Conservation (phyloP, 345 rosid species). For the Rhodamnia rubescens region DNA sequence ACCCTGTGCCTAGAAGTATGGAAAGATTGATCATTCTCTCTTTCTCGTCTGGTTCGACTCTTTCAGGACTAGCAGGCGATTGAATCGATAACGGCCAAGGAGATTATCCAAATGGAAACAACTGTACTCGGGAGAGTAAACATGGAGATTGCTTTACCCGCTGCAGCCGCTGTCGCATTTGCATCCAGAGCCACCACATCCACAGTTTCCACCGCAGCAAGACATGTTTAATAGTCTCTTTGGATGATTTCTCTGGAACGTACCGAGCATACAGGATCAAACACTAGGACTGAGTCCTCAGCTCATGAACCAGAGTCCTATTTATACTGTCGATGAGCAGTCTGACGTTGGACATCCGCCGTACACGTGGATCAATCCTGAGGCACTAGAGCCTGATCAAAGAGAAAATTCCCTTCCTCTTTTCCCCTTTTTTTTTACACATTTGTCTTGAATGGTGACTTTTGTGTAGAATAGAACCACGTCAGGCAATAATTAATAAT, state of each 20-base stretch:
- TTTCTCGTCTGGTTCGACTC: not conserved
- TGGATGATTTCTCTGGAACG: not conserved
- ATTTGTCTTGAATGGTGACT: not conserved
- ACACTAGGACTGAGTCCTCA: not conserved
- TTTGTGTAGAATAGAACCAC: not conserved
- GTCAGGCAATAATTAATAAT: not conserved
- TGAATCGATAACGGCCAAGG: not conserved
- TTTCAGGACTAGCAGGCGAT: not conserved
- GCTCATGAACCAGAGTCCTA: not conserved
- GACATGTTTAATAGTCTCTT: constrained; percentile 26
- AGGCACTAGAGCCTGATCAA: not conserved
- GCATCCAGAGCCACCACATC: constrained; percentile 48
- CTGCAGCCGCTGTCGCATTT: constrained; percentile 32
- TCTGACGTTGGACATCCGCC: not conserved
- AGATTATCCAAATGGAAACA: not conserved
- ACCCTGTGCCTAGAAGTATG: not conserved
- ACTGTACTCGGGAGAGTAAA: not conserved
- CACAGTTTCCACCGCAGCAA: constrained; percentile 50
- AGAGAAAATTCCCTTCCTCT: not conserved
- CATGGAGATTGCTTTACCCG: constrained; percentile 21
- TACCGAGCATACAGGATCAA: not conserved
- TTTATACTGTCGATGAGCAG: constrained; percentile 8
- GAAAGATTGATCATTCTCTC: not conserved
- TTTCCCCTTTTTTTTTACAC: not conserved
- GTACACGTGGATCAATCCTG: constrained; percentile 18